phyloP scores from a whole-genome alignment of 78 protist genomes.

The Polysphondylium violaceum region DNA sequence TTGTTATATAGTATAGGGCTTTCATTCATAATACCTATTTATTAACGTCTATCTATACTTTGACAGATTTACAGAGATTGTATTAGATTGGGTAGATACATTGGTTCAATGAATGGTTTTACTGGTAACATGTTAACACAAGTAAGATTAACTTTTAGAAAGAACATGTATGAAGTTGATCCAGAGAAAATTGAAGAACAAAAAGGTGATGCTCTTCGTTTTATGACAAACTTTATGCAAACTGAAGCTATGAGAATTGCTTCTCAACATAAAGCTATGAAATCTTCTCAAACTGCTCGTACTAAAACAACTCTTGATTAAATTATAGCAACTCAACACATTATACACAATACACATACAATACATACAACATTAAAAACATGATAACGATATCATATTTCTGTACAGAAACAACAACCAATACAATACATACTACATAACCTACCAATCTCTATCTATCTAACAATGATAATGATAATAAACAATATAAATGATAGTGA shows the following conservation, averaged over 20 bases:
- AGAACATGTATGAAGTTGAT: conserved; percentile 13
- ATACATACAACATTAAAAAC: not conserved
- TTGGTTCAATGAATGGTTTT: conserved; percentile 70
- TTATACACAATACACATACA: no score
- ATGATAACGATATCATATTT: not conserved
- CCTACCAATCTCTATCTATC: not conserved
- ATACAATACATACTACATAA: not conserved
- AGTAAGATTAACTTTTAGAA: conserved; percentile 27
- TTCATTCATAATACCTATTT: no score
- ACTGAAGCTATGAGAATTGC: conserved; percentile 69
- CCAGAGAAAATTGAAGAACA: conserved; percentile 63
- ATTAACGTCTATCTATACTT: no score
- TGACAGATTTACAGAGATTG: conserved; percentile 69
- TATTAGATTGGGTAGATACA: conserved; percentile 63
- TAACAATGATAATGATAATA: not conserved
- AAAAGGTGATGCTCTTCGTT: conserved; percentile 68
- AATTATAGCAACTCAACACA: not conserved
- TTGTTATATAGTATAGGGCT: no score
- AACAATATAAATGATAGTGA: no score
- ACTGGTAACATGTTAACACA: conserved; percentile 13
- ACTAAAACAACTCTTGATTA: conserved; percentile 26
- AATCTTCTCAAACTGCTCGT: not conserved
- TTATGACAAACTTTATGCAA: conserved; percentile 72
- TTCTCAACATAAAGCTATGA: not conserved
- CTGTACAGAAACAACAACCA: not conserved